These are phyloP conservation scores for Eutrema heterophyllum DNA, from an alignment of 345 rosid genomes.

Conservation along the genomic window DNA sequence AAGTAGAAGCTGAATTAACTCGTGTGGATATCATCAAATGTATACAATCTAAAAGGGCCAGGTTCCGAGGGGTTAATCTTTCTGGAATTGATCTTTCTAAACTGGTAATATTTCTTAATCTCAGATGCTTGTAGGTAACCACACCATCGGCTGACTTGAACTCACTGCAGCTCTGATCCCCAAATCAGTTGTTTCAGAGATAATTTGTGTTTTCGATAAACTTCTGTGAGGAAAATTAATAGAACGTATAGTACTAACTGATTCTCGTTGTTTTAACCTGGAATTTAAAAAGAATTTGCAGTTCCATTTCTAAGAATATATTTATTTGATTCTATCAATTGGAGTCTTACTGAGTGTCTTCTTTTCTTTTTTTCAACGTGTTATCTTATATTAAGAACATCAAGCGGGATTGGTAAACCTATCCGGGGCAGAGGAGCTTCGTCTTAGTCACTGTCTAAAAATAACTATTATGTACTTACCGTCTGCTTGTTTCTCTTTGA, in stretches of 20 bases:
- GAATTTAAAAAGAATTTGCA: neutral
- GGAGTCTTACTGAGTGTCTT: neutral
- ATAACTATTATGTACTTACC: neutral
- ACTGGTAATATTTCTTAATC: constrained; percentile 51
- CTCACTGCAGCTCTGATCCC: neutral
- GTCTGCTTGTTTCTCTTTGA: constrained; percentile 5
- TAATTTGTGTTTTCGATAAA: neutral
- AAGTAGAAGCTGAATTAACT: constrained; percentile 58
- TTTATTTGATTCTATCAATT: neutral
- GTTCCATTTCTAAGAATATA: neutral
- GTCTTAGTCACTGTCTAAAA: neutral
- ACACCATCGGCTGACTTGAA: neutral
- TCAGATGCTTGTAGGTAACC: constrained; percentile 4
- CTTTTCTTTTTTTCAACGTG: neutral
- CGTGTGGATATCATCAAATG: constrained; percentile 86
- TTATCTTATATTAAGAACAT: neutral
- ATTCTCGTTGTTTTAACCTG: neutral
- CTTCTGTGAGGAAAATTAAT: neutral
- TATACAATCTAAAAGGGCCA: constrained; percentile 69
- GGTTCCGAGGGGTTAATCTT: constrained; percentile 83
- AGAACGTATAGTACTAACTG: neutral
- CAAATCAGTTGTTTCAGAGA: neutral
- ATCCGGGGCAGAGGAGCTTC: neutral
- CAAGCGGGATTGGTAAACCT: neutral
- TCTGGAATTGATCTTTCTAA: constrained; percentile 92